These are phyloP conservation scores for Albifimbria verrucaria DNA, from an alignment of 2,329 filamentous ascomycete genomes.

Conservation along the genomic window DNA sequence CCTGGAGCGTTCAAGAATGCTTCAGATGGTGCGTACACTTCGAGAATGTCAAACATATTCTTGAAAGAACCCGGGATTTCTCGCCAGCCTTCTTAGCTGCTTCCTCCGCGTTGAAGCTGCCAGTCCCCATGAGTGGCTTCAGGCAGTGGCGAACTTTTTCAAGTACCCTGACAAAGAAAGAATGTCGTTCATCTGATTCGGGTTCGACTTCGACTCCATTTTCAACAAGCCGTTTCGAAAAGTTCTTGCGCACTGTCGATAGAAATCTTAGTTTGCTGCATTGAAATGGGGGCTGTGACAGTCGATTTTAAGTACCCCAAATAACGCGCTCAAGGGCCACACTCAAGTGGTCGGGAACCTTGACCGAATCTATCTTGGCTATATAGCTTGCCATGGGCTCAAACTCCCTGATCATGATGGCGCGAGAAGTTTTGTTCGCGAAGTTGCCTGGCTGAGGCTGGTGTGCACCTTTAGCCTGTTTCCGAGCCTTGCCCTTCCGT, in stretches of 20 bases:
- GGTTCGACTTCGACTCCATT: not conserved
- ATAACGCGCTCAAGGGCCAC: slow-evolving; percentile 14
- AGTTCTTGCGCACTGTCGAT: slow-evolving; percentile 8
- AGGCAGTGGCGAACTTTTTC: slow-evolving; percentile 15
- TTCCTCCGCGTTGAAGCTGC: slow-evolving; percentile 2
- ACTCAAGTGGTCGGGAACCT: slow-evolving; percentile 9
- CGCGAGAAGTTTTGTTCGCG: not conserved
- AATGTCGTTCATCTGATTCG: slow-evolving; percentile 9
- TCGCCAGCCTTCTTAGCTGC: not conserved
- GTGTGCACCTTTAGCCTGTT: slow-evolving; percentile 2
- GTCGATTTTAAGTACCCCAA: slow-evolving; percentile 3
- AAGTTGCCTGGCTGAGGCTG: not conserved
- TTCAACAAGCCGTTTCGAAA: slow-evolving; percentile 6
- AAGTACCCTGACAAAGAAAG: slow-evolving; percentile 14
- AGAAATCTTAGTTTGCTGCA: not conserved
- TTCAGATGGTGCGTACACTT: slow-evolving; percentile 13
- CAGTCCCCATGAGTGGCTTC: slow-evolving; percentile 9
- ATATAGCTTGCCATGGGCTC: slow-evolving; percentile 14
- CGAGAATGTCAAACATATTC: slow-evolving; percentile 11
- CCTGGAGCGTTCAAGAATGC: slow-evolving; percentile 13
- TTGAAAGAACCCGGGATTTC: not conserved
- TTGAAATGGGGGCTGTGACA: not conserved
- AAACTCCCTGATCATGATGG: slow-evolving; percentile 14
- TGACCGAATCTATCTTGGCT: slow-evolving; percentile 6
- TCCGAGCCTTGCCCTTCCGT: slow-evolving; percentile 9